phyloP scores from a whole-genome alignment of 192 early-diverging fungal genomes.

The Jimgerdemannia lactiflua region DNA sequence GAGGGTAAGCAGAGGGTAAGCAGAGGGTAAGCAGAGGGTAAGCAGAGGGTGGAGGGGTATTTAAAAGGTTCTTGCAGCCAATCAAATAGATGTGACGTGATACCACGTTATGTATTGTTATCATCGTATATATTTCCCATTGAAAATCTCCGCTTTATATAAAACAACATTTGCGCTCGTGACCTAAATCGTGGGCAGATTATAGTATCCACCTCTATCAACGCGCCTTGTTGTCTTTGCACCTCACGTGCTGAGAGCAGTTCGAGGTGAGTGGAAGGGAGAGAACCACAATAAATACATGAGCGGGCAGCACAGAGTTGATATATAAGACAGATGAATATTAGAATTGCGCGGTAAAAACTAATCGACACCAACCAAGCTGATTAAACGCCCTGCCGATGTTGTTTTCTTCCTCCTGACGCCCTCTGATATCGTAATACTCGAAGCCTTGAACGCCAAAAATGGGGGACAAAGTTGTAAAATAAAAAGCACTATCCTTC shows the following conservation, averaged over 20 bases:
- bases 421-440: constrained; percentile 49
- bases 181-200: constrained; percentile 80
- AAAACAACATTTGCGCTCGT: constrained; percentile 80
- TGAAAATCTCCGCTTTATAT: constrained; percentile 48
- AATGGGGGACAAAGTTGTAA: constrained; percentile 56
- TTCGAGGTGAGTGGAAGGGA: constrained; percentile 71
- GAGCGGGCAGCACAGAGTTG: too few species aligned
- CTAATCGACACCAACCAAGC: constrained; percentile 31
- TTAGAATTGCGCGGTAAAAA: not conserved
- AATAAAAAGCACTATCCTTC: constrained; percentile 64
- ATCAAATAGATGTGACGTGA: too few species aligned
- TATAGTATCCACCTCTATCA: constrained; percentile 48
- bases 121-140: too few species aligned
- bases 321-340: not conserved
- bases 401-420: constrained; percentile 79
- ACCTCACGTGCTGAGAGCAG: not conserved
- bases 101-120: too few species aligned
- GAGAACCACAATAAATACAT: too few species aligned
- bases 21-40: too few species aligned
- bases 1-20: too few species aligned
- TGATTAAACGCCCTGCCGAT: constrained; percentile 87
- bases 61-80: too few species aligned
- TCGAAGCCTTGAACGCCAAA: constrained; percentile 52
- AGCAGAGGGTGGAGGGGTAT: too few species aligned
- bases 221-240: too few species aligned